phyloP scores from a whole-genome alignment of 345 rosid species.

The Xanthoceras sorbifolium region DNA sequence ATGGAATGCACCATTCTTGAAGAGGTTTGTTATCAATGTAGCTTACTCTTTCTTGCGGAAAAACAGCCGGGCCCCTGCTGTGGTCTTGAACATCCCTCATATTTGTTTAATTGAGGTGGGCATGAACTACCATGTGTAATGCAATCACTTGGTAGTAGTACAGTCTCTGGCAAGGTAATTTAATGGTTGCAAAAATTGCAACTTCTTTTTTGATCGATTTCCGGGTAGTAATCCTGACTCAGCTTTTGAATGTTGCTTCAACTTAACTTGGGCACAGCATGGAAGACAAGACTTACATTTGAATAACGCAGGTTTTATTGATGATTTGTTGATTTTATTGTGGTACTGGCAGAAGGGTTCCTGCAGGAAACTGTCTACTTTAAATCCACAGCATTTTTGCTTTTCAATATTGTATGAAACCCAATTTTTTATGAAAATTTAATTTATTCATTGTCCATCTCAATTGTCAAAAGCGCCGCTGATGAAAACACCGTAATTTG shows the following conservation, averaged over 20 bases:
- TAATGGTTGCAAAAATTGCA: not conserved
- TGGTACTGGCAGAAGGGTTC: not conserved
- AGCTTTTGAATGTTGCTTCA: not conserved
- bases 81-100: constrained; percentile 78
- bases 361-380: not conserved
- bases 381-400: not conserved
- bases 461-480: too few relatives aligned
- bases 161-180: not conserved
- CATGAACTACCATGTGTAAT: constrained; percentile 73
- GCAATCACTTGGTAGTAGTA: not conserved
- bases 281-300: not conserved
- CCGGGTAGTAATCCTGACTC: not conserved
- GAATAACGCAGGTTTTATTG: not conserved
- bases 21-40: constrained; percentile 67
- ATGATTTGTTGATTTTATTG: not conserved
- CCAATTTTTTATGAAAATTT: not conserved
- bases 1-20: constrained; percentile 65
- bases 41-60: constrained; percentile 81
- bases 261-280: not conserved
- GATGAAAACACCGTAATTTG: too few relatives aligned
- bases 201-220: not conserved
- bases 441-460: not conserved
- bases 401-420: not conserved
- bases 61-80: constrained; percentile 80
- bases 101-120: constrained; percentile 90